Evolutionary conservation across 371 early-diverging fungal genomes (phyloP), one percentile per base, ranked within the genome.

Genomic region (Polyrhizophydium stewartii): DNA sequence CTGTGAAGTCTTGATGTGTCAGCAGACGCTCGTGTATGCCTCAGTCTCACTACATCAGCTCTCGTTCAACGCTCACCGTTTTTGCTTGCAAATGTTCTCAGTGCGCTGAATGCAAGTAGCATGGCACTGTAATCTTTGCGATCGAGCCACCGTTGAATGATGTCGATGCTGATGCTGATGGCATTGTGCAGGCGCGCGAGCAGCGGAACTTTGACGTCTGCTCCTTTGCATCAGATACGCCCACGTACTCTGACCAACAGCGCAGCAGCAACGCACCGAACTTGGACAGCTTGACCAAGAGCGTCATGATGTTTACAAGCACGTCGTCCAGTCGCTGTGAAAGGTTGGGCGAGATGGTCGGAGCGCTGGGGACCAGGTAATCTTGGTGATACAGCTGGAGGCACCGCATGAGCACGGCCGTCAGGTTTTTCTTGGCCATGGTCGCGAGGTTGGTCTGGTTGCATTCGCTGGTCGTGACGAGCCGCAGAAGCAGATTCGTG

Each of bases 171-270:
- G n/a, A 64, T 55, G n/a, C 62, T 63, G 21, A 77, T 60, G 22
- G 68, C 59, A 1, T 69, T 67, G 40, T 72, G 67, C 10, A 74
- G 52, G 38, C 77, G 60, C 12, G 77, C 77, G 31, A 77, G 33
- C 22, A 77, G 41, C 5, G 74, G 56, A 10, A 74, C 41, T 52
- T 77, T 77, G 17, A 71, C 22, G 46, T 77, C 77, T 73, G 28
- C 21, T 38, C 22, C 2, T 37, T n/a, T 28, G 58, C 10, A 27
- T 19, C 13, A 24, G 17, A 58, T 40, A 46, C 17, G 22, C 28
- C 38, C 41, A 45, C 6, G 19, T 16, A 41, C 58, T 13, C 13
- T 33, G 16, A 21, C 17, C 28, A 30, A 63, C 9, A 49, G 17
- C 30, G 25, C 24, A 59, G 30, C 24, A 22, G 24, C 21, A 19